phyloP scores from a whole-genome alignment of 108 stramenopile species.

The Pseudonitzschia delicatissima region DNA sequence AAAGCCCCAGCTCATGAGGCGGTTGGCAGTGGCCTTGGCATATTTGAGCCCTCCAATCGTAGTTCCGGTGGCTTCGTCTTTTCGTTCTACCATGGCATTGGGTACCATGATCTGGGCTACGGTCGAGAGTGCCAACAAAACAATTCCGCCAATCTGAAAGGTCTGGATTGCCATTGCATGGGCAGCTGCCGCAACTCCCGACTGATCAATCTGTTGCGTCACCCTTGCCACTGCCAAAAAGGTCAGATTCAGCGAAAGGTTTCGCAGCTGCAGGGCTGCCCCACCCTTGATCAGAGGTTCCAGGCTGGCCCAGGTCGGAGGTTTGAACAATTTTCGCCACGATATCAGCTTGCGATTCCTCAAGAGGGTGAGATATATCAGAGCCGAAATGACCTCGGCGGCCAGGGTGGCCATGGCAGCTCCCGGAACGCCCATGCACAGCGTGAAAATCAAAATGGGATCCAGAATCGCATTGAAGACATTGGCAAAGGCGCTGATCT shows the following conservation, averaged over 20 bases:
- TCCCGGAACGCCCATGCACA: slow-evolving; percentile 81
- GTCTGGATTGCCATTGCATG: slow-evolving; percentile 84
- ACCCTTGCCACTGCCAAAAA: slow-evolving; percentile 80
- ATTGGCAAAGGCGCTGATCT: slow-evolving; percentile 77
- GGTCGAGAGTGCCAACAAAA: slow-evolving; percentile 72
- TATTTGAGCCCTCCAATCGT: slow-evolving; percentile 50
- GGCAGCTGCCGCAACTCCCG: slow-evolving; percentile 84
- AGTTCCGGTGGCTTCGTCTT: slow-evolving; percentile 45
- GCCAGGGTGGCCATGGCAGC: slow-evolving; percentile 84
- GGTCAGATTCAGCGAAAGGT: slow-evolving; percentile 79
- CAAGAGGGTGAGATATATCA: slow-evolving; percentile 56
- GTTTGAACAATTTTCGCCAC: slow-evolving; percentile 50
- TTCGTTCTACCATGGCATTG: slow-evolving; percentile 67
- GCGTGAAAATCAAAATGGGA: slow-evolving; percentile 80
- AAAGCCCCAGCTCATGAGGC: slow-evolving; percentile 83
- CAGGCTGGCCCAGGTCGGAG: slow-evolving; percentile 61
- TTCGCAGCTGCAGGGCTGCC: slow-evolving; percentile 77
- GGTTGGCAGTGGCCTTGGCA: slow-evolving; percentile 69
- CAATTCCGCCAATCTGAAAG: slow-evolving; percentile 87
- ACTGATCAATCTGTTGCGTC: slow-evolving; percentile 78
- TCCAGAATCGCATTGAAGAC: slow-evolving; percentile 80
- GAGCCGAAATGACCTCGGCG: slow-evolving; percentile 70
- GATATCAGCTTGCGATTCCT: slow-evolving; percentile 51
- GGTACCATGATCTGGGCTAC: slow-evolving; percentile 86
- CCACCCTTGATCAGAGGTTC: slow-evolving; percentile 75